Conservation (phyloP, 768 basidiomycete genomes). For the Cystofilobasidium ferigula region DNA sequence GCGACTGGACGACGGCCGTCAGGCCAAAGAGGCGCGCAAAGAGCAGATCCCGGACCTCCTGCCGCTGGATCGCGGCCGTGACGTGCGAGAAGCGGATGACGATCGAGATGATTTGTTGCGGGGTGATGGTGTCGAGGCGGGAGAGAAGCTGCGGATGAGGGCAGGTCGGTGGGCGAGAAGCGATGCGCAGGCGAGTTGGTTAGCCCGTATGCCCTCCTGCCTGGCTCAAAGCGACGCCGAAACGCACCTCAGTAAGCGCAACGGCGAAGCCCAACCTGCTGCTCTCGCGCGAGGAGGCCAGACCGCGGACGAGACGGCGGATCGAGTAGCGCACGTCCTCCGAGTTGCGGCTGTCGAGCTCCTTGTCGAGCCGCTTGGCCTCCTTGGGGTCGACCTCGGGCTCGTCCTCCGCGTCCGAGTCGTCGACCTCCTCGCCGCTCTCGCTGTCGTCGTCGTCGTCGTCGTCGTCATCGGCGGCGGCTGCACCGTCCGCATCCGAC, state of each 20-base stretch:
- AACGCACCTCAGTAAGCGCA: slow-evolving; percentile 77
- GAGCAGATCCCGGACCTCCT: slow-evolving; percentile 83
- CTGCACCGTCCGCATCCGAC: slow-evolving; percentile 10
- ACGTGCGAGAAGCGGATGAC: slow-evolving; percentile 60
- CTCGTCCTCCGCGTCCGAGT: slow-evolving; percentile 39
- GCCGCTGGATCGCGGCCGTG: slow-evolving; percentile 67
- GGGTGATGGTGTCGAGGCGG: slow-evolving; percentile 56
- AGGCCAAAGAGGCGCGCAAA: slow-evolving; percentile 90
- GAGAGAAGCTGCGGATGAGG: slow-evolving; percentile 54
- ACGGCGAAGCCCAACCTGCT: slow-evolving; percentile 92
- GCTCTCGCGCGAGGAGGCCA: slow-evolving; percentile 85
- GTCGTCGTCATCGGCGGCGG: slow-evolving; percentile 31
- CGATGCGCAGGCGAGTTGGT: no score
- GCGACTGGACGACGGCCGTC: slow-evolving; percentile 71
- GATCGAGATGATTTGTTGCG: slow-evolving; percentile 63
- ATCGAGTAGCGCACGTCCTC: slow-evolving; percentile 90
- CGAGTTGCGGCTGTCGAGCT: slow-evolving; percentile 56
- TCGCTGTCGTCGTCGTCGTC: slow-evolving; percentile 44
- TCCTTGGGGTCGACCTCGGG: slow-evolving; percentile 30
- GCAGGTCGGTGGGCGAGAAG: not conserved
- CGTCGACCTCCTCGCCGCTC: slow-evolving; percentile 44
- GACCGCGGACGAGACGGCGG: slow-evolving; percentile 68
- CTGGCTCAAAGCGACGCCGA: not conserved
- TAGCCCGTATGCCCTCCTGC: no score
- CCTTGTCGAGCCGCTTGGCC: slow-evolving; percentile 31